Evolutionary conservation across 2,329 filamentous ascomycete species (phyloP).

Genomic region (Domatiomyces catenatus): DNA sequence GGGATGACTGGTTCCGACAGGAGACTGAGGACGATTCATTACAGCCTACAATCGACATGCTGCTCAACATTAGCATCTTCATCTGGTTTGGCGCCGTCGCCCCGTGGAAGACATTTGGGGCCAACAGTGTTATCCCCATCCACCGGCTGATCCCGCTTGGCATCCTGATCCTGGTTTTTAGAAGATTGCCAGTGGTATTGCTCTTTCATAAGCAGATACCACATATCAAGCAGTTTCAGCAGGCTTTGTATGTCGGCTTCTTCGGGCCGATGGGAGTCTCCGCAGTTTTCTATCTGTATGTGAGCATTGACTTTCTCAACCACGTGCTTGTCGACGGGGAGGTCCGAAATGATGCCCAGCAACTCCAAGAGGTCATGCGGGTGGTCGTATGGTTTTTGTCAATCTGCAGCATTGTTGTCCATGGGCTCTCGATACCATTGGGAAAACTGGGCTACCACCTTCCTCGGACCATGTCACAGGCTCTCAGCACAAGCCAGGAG

Average conservation of each 20-base stretch:
- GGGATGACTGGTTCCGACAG: conserved; percentile 60
- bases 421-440: conserved; percentile 64
- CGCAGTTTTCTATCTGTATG: conserved; percentile 77
- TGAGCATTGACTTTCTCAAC: conserved; percentile 59
- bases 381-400: conserved; percentile 76
- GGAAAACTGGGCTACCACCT: conserved; percentile 33
- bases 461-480: conserved; percentile 31
- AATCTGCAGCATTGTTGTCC: conserved; percentile 60
- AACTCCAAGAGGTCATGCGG: conserved; percentile 49
- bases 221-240: conserved; percentile 58
- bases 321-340: conserved; percentile 42
- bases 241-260: conserved; percentile 78
- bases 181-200: conserved; percentile 63
- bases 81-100: conserved; percentile 81
- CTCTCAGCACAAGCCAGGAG: conserved; percentile 26
- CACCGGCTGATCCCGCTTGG: conserved; percentile 59
- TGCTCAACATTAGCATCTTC: conserved; percentile 77
- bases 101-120: conserved; percentile 58
- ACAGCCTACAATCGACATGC: conserved; percentile 90
- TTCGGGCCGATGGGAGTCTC: conserved; percentile 87
- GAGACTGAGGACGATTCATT: conserved; percentile 81
- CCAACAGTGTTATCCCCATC: conserved; percentile 55
- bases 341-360: conserved; percentile 48
- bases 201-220: conserved; percentile 59
- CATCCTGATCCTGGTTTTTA: conserved; percentile 58